Evolutionary conservation across 768 basidiomycete species (phyloP).

Genomic region (Tylopilus subfusipes): DNA sequence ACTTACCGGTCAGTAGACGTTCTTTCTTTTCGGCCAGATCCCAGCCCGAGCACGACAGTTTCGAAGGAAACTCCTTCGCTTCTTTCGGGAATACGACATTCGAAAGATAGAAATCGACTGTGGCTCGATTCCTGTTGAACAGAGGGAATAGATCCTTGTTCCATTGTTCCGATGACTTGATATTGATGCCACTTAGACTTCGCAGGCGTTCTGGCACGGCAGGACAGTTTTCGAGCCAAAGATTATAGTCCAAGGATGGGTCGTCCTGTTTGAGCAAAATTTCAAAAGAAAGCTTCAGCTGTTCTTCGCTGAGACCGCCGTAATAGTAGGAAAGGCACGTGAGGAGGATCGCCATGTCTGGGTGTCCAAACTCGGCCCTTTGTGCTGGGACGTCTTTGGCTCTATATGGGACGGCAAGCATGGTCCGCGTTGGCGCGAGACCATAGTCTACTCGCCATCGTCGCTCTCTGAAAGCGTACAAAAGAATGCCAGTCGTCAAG

Average conservation of each 20-base stretch:
- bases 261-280: conserved; percentile 30
- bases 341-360: too few species aligned
- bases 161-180: conserved; percentile 29
- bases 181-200: not conserved
- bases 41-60: conserved; percentile 36
- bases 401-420: conserved; percentile 51
- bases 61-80: conserved; percentile 35
- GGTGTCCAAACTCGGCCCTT: conserved; percentile 49
- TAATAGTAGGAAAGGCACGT: too few species aligned
- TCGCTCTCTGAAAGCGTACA: not conserved
- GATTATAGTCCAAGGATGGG: not conserved
- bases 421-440: conserved; percentile 38
- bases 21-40: conserved; percentile 33
- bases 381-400: conserved; percentile 48
- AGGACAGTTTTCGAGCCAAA: conserved; percentile 10
- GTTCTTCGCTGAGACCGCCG: conserved; percentile 39
- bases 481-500: too few species aligned
- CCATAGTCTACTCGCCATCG: conserved; percentile 55
- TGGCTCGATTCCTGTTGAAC: conserved; percentile 26
- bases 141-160: conserved; percentile 22
- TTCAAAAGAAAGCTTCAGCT: conserved; percentile 39
- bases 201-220: not conserved
- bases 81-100: conserved; percentile 47
- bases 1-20: conserved; percentile 15
- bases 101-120: conserved; percentile 42